Evolutionary conservation across 1,284 basidiomycete species (phyloP).

Genomic region (Pseudozyma sp.): DNA sequence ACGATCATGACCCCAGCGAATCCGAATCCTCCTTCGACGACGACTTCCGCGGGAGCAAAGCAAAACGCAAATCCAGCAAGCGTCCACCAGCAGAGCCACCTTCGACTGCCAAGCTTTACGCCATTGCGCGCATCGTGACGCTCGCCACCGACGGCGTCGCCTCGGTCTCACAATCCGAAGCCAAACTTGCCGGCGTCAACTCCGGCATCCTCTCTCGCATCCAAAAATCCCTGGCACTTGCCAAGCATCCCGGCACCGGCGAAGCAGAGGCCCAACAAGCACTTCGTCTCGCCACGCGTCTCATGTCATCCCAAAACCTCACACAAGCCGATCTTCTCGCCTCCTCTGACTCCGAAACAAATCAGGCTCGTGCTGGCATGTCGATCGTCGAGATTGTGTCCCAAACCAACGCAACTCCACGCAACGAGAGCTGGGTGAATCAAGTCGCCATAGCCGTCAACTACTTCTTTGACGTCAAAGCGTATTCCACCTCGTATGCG

Average conservation of each 20-base stretch:
- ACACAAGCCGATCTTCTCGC: slow-evolving; percentile 52
- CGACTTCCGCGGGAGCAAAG: slow-evolving; percentile 12
- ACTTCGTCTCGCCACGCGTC: slow-evolving; percentile 40
- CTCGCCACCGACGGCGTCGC: slow-evolving; percentile 40
- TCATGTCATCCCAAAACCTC: slow-evolving; percentile 51
- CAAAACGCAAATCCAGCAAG: not conserved
- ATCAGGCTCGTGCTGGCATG: slow-evolving; percentile 40
- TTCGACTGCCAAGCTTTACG: slow-evolving; percentile 33
- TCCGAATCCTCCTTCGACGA: not conserved
- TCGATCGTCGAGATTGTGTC: slow-evolving; percentile 49
- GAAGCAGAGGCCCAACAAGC: slow-evolving; percentile 54
- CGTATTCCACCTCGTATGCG: slow-evolving; percentile 37
- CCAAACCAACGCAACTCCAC: slow-evolving; percentile 25
- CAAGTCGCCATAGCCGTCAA: slow-evolving; percentile 48
- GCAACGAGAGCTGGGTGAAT: slow-evolving; percentile 51
- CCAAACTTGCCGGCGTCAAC: slow-evolving; percentile 36
- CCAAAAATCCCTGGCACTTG: slow-evolving; percentile 48
- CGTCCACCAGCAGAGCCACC: not conserved
- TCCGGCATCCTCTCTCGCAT: slow-evolving; percentile 49
- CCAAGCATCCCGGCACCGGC: slow-evolving; percentile 48
- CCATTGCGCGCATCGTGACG: slow-evolving; percentile 32
- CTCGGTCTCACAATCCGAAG: slow-evolving; percentile 18
- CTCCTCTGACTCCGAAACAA: slow-evolving; percentile 21
- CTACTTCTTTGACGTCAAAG: slow-evolving; percentile 50
- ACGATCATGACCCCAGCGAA: not conserved